Conservation (phyloP, 73 alveolate genomes). For the Halteria grandinella region DNA sequence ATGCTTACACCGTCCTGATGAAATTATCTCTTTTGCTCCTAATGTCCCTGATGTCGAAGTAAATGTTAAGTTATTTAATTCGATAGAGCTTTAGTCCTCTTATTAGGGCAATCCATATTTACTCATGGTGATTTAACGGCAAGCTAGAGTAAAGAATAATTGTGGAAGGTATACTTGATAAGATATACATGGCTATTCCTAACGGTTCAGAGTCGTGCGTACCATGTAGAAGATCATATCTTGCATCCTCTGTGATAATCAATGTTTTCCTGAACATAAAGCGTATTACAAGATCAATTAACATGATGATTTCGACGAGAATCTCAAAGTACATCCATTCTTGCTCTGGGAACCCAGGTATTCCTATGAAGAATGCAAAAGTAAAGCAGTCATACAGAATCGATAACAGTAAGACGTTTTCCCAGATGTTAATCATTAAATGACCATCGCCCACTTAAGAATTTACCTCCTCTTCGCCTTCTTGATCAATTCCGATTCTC, state of each 20-base stretch:
- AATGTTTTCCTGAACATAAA: background rate
- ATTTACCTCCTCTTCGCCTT: too few species aligned
- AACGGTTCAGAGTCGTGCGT: background rate
- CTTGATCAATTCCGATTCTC: too few species aligned
- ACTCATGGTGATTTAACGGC: background rate
- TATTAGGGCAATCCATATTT: slow-evolving; percentile 32
- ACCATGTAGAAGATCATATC: slow-evolving; percentile 4
- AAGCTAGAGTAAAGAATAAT: background rate
- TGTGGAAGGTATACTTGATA: slow-evolving; percentile 39
- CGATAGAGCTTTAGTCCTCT: slow-evolving; percentile 27
- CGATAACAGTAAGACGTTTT: too few species aligned
- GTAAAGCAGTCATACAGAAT: too few species aligned
- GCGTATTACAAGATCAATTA: slow-evolving; percentile 52
- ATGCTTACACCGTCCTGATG: background rate
- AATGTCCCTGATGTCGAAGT: slow-evolving; percentile 26
- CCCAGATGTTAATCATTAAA: too few species aligned
- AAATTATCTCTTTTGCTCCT: slow-evolving; percentile 1
- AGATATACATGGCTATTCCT: background rate
- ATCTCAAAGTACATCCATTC: slow-evolving; percentile 59
- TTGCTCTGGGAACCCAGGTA: slow-evolving; percentile 67
- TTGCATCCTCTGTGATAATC: slow-evolving; percentile 45
- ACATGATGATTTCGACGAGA: slow-evolving; percentile 37
- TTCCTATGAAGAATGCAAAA: slow-evolving; percentile 65
- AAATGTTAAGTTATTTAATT: slow-evolving; percentile 1
- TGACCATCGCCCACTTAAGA: too few species aligned